Evolutionary conservation across 345 rosid genomes (phyloP), one percentile per base, ranked within the genome.

Genomic region (Corchorus olitorius): DNA sequence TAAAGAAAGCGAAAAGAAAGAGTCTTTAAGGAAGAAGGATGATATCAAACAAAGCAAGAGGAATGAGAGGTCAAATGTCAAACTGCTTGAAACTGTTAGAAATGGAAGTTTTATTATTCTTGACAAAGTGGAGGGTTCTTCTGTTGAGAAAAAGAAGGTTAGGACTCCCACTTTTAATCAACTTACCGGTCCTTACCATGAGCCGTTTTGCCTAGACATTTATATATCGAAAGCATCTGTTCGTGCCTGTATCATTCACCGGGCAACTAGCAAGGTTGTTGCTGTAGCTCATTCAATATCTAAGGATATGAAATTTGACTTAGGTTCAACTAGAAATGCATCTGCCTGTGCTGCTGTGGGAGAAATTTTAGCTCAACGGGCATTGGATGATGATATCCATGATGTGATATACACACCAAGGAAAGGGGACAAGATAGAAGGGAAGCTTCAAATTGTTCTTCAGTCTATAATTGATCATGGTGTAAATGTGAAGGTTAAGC

Each of bases 281-380:
- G 88, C 86, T 27, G 93, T 91, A 75, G 97, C 94, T 37, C 97
- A 96, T 88, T 96, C 97, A 2, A 96, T 93, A 70, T 92, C 97
- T 0, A 93, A 87, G 84, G 97, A 93, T 87, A 77, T 96, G 89
- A 96, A 93, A 79, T 89, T 93, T 43, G 94, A 91, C 75, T 88
- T 92, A 67, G 73, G 81, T 70, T 96, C 97, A 3, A 92, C 94
- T 12, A 91, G 89, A 87, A 91, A 91, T 71, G 88, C 83, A 3
- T 74, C 79, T 71, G 88, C 97, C 64, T 96, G 97, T 68, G 83
- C 84, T 80, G 84, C 94, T 43, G 92, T 92, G 22, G 98, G 98
- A 14, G 62, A 80, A n/a, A 76, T 92, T 65, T 84, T 96, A 35
- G 97, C 98, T 46, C 92, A 87, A 69, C 89, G 95, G 81, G 94